phyloP scores from a whole-genome alignment of 148 eudicot genomes.

The Vaccinium corymbosum region DNA sequence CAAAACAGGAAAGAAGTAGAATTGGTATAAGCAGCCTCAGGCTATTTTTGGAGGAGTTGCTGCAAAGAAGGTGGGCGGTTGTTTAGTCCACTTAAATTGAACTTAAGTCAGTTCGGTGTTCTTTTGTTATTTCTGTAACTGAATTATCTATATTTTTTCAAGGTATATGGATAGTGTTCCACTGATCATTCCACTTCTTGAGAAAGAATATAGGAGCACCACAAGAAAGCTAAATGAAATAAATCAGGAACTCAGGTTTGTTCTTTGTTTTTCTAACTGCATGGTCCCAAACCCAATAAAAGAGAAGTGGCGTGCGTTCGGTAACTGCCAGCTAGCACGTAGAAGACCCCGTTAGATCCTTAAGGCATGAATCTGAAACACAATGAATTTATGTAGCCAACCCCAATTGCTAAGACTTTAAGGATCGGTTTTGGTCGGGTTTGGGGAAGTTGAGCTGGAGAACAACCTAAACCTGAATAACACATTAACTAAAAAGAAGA shows the following conservation, averaged over 20 bases:
- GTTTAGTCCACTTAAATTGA: background rate
- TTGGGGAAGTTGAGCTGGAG: background rate
- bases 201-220: slow-evolving; percentile 75
- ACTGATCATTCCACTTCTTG: slow-evolving; percentile 89
- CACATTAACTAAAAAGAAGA: background rate
- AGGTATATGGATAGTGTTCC: slow-evolving; percentile 97
- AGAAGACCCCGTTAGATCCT: too few species aligned
- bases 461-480: background rate
- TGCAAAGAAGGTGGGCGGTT: slow-evolving; percentile 61
- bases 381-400: too few species aligned
- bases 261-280: slow-evolving; percentile 1
- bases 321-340: too few species aligned
- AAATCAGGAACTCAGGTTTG: slow-evolving; percentile 80
- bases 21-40: slow-evolving; percentile 96
- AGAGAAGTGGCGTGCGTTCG: too few species aligned
- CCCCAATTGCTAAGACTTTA: too few species aligned
- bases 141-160: slow-evolving; percentile 19
- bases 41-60: slow-evolving; percentile 79
- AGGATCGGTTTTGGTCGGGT: too few species aligned
- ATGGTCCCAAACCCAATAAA: too few species aligned
- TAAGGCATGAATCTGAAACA: too few species aligned
- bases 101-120: background rate
- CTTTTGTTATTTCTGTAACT: slow-evolving; percentile 6
- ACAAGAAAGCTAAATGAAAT: slow-evolving; percentile 71
- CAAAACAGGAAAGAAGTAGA: slow-evolving; percentile 79